Percentiles rank a stretch among this genome's conserved stretches.
These are phyloP conservation scores for Schizophyllum commune DNA, from an alignment of 1,284 basidiomycete genomes.

Conservation along the genomic window DNA sequence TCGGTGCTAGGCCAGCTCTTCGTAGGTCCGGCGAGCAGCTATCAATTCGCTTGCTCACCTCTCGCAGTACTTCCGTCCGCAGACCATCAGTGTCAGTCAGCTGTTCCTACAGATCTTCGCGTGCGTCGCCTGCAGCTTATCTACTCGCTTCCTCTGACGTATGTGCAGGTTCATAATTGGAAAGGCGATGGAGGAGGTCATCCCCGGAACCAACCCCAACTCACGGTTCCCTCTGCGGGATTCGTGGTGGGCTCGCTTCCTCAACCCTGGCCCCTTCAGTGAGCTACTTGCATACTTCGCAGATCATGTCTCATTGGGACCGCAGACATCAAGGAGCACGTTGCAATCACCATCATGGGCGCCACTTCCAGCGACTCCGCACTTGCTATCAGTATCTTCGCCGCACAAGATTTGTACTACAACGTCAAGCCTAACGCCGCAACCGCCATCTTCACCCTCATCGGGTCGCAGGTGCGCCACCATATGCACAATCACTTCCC, in stretches of 20 bases:
- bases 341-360: constrained; percentile 51
- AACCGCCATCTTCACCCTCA: constrained; percentile 39
- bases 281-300: background rate
- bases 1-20: constrained; percentile 53
- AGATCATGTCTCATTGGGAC: background rate
- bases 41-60: background rate
- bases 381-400: constrained; percentile 42
- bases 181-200: constrained; percentile 32
- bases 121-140: constrained; percentile 13
- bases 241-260: constrained; percentile 41
- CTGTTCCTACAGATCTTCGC: constrained; percentile 50
- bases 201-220: constrained; percentile 35
- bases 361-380: constrained; percentile 44
- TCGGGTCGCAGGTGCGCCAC: constrained; percentile 2
- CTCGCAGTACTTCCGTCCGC: constrained; percentile 36
- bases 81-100: constrained; percentile 49
- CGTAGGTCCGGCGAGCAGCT: constrained; percentile 1
- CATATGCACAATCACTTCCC: no score
- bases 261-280: constrained; percentile 42
- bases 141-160: no score
- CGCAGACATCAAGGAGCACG: constrained; percentile 47
- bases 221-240: constrained; percentile 26
- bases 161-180: constrained; percentile 22
- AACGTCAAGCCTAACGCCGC: constrained; percentile 38
- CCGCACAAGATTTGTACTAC: constrained; percentile 45